Evolutionary conservation across 345 rosid genomes (phyloP).

Genomic region (Hirschfeldia incana): DNA sequence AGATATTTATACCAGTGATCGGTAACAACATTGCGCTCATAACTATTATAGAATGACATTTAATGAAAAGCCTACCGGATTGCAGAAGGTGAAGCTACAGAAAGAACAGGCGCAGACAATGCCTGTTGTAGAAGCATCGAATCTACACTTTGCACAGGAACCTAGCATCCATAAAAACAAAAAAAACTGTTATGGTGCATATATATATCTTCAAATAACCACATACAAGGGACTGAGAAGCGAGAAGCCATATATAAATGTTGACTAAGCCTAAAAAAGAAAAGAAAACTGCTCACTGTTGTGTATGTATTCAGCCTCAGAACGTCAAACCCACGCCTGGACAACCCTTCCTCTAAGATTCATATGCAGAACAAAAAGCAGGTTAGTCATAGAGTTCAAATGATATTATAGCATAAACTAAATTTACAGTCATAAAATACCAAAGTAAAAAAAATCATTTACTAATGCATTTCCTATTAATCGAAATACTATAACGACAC

Average conservation of each 20-base stretch:
- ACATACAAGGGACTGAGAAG: constrained; percentile 3
- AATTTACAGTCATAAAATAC: not conserved
- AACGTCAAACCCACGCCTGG: constrained; percentile 87
- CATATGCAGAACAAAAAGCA: constrained; percentile 27
- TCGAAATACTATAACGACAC: not conserved
- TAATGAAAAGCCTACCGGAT: constrained; percentile 44
- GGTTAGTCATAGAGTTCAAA: constrained; percentile 14
- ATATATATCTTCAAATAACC: not conserved
- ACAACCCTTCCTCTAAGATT: constrained; percentile 79
- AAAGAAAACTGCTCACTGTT: constrained; percentile 61
- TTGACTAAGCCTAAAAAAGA: not conserved
- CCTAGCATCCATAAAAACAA: constrained; percentile 44
- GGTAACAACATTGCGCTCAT: not conserved
- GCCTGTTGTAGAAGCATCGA: constrained; percentile 59
- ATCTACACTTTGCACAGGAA: constrained; percentile 72
- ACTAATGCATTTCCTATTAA: not conserved
- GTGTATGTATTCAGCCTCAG: constrained; percentile 87
- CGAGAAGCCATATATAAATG: not conserved
- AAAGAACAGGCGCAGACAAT: constrained; percentile 66
- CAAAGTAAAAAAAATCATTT: not conserved
- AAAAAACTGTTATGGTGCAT: not conserved
- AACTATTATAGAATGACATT: not conserved
- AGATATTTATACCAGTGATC: not conserved
- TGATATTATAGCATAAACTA: not conserved
- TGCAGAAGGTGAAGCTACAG: constrained; percentile 97